phyloP scores from a whole-genome alignment of 2,329 filamentous ascomycete species.

The Epichloe sp. region DNA sequence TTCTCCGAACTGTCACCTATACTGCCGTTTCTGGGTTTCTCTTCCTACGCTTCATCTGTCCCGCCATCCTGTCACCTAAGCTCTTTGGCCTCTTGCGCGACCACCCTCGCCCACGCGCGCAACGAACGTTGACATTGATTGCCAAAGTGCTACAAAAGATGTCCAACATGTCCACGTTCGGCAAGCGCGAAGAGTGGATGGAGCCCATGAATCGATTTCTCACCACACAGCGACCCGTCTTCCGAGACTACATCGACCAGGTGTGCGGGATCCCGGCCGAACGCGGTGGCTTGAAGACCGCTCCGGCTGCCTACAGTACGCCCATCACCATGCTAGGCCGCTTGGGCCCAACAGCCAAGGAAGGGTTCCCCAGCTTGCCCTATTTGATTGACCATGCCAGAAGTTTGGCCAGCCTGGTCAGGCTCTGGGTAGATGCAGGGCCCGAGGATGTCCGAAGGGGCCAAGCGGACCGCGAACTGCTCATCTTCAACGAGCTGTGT shows the following conservation, averaged over 20 bases:
- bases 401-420: conserved; percentile 72
- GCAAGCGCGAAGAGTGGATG: conserved; percentile 97
- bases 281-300: conserved; percentile 41
- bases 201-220: conserved; percentile 94
- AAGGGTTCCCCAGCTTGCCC: conserved; percentile 86
- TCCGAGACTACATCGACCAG: conserved; percentile 77
- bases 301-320: conserved; percentile 81
- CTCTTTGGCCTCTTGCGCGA: conserved; percentile 76
- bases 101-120: conserved; percentile 68
- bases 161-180: conserved; percentile 82
- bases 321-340: conserved; percentile 81
- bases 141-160: conserved; percentile 86
- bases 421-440: conserved; percentile 57
- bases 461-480: conserved; percentile 34
- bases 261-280: conserved; percentile 74
- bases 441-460: conserved; percentile 23
- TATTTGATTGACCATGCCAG: conserved; percentile 84
- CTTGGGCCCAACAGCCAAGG: conserved; percentile 64
- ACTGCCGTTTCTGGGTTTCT: conserved; percentile 92
- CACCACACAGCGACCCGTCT: conserved; percentile 57
- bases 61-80: conserved; percentile 90
- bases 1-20: conserved; percentile 76
- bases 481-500: conserved; percentile 40
- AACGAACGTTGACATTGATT: conserved; percentile 80
- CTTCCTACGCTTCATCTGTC: conserved; percentile 90